Conservation (phyloP, 371 early-diverging fungal species). For the Choanephora cucurbitarum region DNA sequence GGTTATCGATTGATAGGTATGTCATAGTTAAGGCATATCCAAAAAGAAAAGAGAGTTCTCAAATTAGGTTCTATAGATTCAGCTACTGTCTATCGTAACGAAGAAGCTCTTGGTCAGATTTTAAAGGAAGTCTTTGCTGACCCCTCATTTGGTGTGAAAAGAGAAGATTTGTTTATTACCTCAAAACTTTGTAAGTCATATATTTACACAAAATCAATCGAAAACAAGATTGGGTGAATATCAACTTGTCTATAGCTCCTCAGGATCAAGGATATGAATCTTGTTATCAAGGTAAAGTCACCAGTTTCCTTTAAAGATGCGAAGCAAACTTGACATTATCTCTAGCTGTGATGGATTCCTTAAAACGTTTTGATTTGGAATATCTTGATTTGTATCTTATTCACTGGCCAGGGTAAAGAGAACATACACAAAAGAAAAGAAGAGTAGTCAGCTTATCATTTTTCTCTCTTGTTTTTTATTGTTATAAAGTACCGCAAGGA, state of each 20-base stretch:
- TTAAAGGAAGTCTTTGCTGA: conserved; percentile 64
- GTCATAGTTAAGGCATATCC: neutral
- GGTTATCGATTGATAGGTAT: conserved; percentile 78
- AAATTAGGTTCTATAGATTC: conserved; percentile 48
- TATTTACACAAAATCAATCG: neutral
- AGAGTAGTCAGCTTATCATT: neutral
- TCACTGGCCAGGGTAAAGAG: conserved; percentile 61
- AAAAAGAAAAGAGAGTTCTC: neutral
- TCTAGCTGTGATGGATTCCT: conserved; percentile 54
- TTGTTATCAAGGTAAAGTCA: conserved; percentile 61
- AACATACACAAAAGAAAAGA: neutral
- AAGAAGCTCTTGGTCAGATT: conserved; percentile 75
- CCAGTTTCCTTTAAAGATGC: no score
- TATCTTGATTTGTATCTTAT: conserved; percentile 85
- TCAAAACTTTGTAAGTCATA: conserved; percentile 80
- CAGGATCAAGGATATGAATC: conserved; percentile 78
- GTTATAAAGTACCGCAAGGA: conserved; percentile 34
- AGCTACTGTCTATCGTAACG: conserved; percentile 85
- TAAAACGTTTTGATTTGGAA: conserved; percentile 64
- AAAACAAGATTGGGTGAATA: conserved; percentile 1
- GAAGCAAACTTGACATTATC: neutral
- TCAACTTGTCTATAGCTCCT: conserved; percentile 56
- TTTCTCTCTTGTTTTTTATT: neutral
- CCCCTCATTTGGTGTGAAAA: conserved; percentile 50
- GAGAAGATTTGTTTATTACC: conserved; percentile 92